A percentile compares a stretch with the other conserved stretches of the same genome.
phyloP scores from a whole-genome alignment of 1,284 basidiomycete genomes.

The Moesziomyces parantarcticus region DNA sequence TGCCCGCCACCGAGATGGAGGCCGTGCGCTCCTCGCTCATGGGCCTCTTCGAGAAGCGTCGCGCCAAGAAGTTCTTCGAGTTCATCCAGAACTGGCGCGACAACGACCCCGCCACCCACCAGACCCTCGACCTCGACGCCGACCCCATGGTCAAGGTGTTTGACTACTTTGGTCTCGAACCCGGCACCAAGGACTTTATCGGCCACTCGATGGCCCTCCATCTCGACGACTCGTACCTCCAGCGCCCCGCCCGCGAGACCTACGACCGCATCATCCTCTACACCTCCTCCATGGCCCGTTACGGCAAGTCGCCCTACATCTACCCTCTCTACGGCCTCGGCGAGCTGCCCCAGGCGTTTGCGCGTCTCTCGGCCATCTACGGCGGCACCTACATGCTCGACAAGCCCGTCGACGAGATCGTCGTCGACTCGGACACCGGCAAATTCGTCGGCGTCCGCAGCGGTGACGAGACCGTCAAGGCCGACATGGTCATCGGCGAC shows the following conservation, averaged over 20 bases:
- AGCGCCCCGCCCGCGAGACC: constrained; percentile 86
- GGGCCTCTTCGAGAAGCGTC: constrained; percentile 97
- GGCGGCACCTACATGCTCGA: constrained; percentile 99
- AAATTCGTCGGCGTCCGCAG: constrained; percentile 93
- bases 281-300: constrained; percentile 97
- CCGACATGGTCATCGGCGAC: constrained; percentile 97
- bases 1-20: constrained; percentile 97
- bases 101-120: constrained; percentile 91
- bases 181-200: constrained; percentile 98
- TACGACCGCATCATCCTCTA: constrained; percentile 97
- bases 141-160: constrained; percentile 74
- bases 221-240: constrained; percentile 95
- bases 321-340: constrained; percentile 99
- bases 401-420: constrained; percentile 91
- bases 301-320: constrained; percentile 99
- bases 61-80: constrained; percentile 98
- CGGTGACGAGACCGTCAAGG: constrained; percentile 92
- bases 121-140: constrained; percentile 71
- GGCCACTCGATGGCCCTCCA: constrained; percentile 99
- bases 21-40: constrained; percentile 93
- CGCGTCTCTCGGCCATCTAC: constrained; percentile 93
- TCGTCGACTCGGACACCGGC: constrained; percentile 80
- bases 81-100: constrained; percentile 96
- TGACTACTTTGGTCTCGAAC: constrained; percentile 95
- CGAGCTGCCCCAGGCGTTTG: constrained; percentile 98